Evolutionary conservation across 2,329 filamentous ascomycete species (phyloP), one percentile per base, ranked within the genome.

Genomic region (Aspergillus jensenii): DNA sequence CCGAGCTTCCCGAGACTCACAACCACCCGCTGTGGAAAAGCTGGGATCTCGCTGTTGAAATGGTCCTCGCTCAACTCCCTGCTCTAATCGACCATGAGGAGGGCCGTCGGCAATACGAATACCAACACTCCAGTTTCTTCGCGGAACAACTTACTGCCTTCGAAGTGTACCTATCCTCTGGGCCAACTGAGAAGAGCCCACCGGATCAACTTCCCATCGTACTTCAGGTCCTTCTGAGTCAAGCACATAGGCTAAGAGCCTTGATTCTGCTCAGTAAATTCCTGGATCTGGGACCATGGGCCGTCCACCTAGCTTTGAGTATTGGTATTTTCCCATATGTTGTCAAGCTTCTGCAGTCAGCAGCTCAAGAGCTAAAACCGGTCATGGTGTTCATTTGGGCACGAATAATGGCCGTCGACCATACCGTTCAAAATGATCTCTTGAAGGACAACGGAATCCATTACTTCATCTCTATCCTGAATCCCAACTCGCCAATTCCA

Each of bases 351-450:
- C 80, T 99, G 17, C 95, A 99, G 73, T 98, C 95, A 4, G 93
- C 96, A 47, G 95, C 95, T 0, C 85, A 91, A 47, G 95, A 99
- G 74, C 79, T 99, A 61, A 98, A 98, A 71, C 93, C 95, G 0
- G 93, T 98, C 59, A 98, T 99, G 95, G 93, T 99, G 5, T 99
- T 98, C 74, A 99, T 99, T 62, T 99, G 95, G 95, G 93, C 95
- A 6, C 86, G 95, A 49, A 91, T 99, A 44, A 85, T 99, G 63
- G 95, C 95, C 7, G 95, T 99, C 6, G 95, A 99, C 70, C 88
- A 95, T 59, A 91, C 90, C 1, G 97, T 95, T 69, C 95, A 99
- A 74, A 87, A 88, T 61, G 95, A 99, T 73, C 81, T 99, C 12
- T 86, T 98, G 66, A 98, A 98, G 76, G 95, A 99, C 71, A 96